Evolutionary conservation across 75 land plant genomes (phyloP), one percentile per base, ranked within the genome.

Genomic region (Selaginella tamariscina): DNA sequence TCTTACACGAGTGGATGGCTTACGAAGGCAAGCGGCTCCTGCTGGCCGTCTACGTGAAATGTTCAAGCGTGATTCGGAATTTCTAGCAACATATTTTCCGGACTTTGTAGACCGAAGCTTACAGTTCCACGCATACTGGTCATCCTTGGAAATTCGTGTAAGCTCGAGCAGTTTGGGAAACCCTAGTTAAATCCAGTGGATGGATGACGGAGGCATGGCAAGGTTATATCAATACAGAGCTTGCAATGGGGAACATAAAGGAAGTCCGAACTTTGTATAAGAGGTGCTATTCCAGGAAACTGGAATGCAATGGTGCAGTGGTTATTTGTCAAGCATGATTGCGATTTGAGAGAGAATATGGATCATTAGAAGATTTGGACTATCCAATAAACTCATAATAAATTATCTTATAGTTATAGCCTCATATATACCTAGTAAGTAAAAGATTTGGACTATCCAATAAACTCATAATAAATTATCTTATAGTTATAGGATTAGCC

Each of bases 141-240:
- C 97, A 49, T 78, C 69, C 29, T 68, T 91, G 27, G 99, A 95
- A 78, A 65, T 64, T 32, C 72, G 69, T 1, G 55, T 95, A 55
- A 33, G 97, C 99, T 66, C 88, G 99, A 32, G 81, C 82, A 32
- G 87, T 95, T 59, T 95, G 97, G 97, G 99, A 95, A 66, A 81
- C 78, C 49, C 74, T 95, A 56, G 80, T 88, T 20, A 95, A 91
- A 71, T 79, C 68, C 56, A 84, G 92, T 78, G 97, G 93, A 33
- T 79, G 82, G 59, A 69, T 81, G 78, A 33, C 79, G 30, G 93
- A 82, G 72, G 89, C 78, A 2, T 95, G 99, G 99, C 77, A 81
- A 80, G 67, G 77, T 32, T 95, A 91, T 72, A 86, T 95, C 63
- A 68, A 70, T 24, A 91, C 88, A 89, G 99, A 95, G 77, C 56